Percentiles rank a stretch among this genome's conserved stretches.
Evolutionary conservation across 192 early-diverging fungal species (phyloP).

Genomic region (Dispira simplex): DNA sequence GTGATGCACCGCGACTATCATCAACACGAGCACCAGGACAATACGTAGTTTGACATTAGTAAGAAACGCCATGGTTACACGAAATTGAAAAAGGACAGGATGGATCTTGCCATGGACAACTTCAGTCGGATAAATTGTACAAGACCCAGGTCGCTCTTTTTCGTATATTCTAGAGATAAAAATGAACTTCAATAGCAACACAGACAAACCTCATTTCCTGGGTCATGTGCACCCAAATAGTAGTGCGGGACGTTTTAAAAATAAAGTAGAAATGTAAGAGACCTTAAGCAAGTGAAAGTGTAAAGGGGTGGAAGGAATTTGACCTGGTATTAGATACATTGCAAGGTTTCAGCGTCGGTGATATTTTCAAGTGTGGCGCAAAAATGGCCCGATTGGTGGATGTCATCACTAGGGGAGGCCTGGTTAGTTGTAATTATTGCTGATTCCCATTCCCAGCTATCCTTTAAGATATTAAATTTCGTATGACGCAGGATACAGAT

Average conservation of each 20-base stretch:
- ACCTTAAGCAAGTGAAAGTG: too few species aligned
- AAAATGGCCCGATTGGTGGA: too few species aligned
- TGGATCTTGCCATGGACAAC: not conserved
- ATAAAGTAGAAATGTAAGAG: too few species aligned
- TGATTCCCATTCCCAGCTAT: too few species aligned
- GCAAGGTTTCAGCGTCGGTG: too few species aligned
- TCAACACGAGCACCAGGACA: not conserved
- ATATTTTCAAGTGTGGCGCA: too few species aligned
- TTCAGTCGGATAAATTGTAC: not conserved
- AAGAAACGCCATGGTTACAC: not conserved
- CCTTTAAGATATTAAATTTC: too few species aligned
- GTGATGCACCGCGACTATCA: conserved; percentile 9
- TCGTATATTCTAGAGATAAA: not conserved
- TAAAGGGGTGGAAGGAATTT: too few species aligned
- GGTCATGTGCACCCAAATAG: not conserved
- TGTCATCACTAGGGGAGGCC: too few species aligned
- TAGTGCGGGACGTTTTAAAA: not conserved
- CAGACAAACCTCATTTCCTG: not conserved
- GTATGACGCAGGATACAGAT: too few species aligned
- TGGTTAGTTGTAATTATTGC: too few species aligned
- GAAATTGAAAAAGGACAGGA: not conserved
- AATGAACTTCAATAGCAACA: not conserved
- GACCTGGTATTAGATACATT: too few species aligned
- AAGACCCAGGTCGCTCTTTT: not conserved
- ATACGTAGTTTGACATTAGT: not conserved